These are phyloP conservation scores for Alternaria sp. DNA, from an alignment of 2,329 filamentous ascomycete species.

Conservation along the genomic window DNA sequence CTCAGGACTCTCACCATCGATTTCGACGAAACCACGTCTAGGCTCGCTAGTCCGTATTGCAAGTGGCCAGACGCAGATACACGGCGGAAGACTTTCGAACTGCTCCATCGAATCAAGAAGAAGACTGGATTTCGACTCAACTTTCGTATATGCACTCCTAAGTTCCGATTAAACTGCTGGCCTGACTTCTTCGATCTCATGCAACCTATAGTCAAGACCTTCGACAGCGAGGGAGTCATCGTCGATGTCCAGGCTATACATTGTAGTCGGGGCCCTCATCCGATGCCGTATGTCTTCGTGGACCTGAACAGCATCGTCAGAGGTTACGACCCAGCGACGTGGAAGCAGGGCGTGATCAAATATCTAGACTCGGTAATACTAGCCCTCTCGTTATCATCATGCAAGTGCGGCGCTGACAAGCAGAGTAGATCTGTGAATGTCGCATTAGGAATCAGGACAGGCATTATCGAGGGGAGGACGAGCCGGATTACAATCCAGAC, in stretches of 20 bases:
- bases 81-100: not conserved
- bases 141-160: not conserved
- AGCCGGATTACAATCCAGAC: not conserved
- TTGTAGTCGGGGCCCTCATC: not conserved
- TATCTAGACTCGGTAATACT: not conserved
- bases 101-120: not conserved
- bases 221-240: rapidly evolving
- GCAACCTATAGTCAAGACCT: not conserved
- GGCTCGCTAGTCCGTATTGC: not conserved
- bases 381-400: not conserved
- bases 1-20: not conserved
- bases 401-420: not conserved
- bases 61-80: not conserved
- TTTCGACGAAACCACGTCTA: not conserved
- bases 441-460: not conserved
- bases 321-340: not conserved
- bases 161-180: not conserved
- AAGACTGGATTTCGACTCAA: not conserved
- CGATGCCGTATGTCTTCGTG: rapidly evolving
- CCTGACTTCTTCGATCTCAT: not conserved
- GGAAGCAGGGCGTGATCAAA: not conserved
- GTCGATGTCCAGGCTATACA: not conserved
- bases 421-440: not conserved
- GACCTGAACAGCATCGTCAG: not conserved
- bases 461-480: not conserved